These are phyloP conservation scores for Kwoniella dendrophila DNA, from an alignment of 768 basidiomycete species.

Conservation along the genomic window DNA sequence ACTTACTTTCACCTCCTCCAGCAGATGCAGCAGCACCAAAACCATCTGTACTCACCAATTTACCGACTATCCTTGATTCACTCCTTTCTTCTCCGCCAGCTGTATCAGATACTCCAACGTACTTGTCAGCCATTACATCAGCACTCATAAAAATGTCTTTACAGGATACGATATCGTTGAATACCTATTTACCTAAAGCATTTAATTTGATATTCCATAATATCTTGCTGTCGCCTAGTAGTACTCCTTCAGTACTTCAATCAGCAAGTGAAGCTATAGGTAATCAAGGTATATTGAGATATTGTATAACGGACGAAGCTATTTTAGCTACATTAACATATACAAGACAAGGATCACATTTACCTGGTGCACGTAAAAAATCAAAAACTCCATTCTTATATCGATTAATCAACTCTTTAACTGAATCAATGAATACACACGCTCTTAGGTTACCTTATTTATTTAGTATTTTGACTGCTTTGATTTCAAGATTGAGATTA, in stretches of 20 bases:
- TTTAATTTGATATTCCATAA: slow-evolving; percentile 52
- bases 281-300: slow-evolving; percentile 60
- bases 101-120: slow-evolving; percentile 49
- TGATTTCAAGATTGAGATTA: slow-evolving; percentile 67
- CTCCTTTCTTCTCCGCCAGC: slow-evolving; percentile 52
- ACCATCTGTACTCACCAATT: slow-evolving; percentile 47
- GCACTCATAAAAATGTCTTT: slow-evolving; percentile 52
- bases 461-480: slow-evolving; percentile 69
- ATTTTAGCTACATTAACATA: slow-evolving; percentile 58
- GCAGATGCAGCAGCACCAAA: slow-evolving; percentile 30
- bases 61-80: slow-evolving; percentile 54
- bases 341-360: slow-evolving; percentile 57
- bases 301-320: slow-evolving; percentile 71
- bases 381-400: slow-evolving; percentile 64
- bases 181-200: slow-evolving; percentile 48
- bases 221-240: slow-evolving; percentile 42
- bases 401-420: slow-evolving; percentile 66
- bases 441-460: slow-evolving; percentile 78
- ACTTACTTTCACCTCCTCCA: slow-evolving; percentile 64
- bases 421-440: slow-evolving; percentile 70
- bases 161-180: slow-evolving; percentile 43
- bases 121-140: slow-evolving; percentile 50
- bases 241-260: slow-evolving; percentile 36
- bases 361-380: slow-evolving; percentile 58
- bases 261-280: slow-evolving; percentile 52